These are phyloP conservation scores for Pythium phragmitis DNA, from an alignment of 352 stramenopile genomes.

Conservation along the genomic window DNA sequence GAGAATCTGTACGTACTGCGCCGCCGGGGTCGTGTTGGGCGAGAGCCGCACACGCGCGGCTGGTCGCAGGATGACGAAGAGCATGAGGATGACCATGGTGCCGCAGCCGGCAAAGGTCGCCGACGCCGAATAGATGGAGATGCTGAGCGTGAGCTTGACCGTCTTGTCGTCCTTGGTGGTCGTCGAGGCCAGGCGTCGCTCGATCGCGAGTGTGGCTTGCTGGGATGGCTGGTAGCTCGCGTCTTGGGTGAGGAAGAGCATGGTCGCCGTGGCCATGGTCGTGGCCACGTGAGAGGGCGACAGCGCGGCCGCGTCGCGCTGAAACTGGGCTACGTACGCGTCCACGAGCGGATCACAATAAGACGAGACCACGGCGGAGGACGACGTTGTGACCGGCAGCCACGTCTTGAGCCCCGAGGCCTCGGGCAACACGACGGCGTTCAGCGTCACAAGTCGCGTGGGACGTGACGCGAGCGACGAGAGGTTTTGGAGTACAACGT, in stretches of 20 bases:
- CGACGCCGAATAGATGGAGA: conserved; percentile 36
- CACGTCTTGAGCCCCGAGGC: conserved; percentile 10
- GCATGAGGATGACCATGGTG: conserved; percentile 39
- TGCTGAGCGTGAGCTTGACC: conserved; percentile 42
- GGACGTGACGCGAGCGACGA: neutral
- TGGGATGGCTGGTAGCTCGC: conserved; percentile 27
- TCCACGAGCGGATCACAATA: conserved; percentile 15
- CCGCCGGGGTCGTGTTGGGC: conserved; percentile 33
- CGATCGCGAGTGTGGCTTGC: conserved; percentile 20
- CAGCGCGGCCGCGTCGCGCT: conserved; percentile 23
- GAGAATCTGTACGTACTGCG: conserved; percentile 66
- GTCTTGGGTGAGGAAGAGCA: conserved; percentile 52
- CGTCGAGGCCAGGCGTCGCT: conserved; percentile 7
- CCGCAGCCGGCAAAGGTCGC: conserved; percentile 25
- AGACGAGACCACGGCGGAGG: too few relatives aligned
- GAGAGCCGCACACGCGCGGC: conserved; percentile 59
- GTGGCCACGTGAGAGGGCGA: conserved; percentile 21
- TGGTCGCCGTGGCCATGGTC: conserved; percentile 19
- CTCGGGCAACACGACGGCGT: conserved; percentile 1
- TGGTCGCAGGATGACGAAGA: conserved; percentile 46
- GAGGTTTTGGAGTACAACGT: neutral
- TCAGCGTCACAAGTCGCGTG: neutral
- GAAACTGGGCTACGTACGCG: conserved; percentile 11
- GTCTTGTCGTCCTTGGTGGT: neutral
- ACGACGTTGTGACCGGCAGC: neutral